Percentiles rank a stretch among this genome's conserved stretches.
Conservation (phyloP, 164 flowering plant genomes). For the Vitis cinerea region DNA sequence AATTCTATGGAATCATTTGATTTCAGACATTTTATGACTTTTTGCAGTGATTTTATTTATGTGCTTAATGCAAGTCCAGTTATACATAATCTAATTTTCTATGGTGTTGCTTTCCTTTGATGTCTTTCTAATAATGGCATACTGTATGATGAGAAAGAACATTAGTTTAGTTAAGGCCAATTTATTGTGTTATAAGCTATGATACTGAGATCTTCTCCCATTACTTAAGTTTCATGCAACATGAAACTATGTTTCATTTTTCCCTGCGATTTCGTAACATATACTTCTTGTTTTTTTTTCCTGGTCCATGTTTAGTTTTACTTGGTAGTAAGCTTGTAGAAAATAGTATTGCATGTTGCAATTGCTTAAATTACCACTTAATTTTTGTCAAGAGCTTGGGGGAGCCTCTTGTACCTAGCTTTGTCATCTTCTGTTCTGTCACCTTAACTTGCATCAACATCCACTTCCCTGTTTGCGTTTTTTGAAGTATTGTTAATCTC, state of each 20-base stretch:
- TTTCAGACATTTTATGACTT: background rate
- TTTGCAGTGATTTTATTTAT: background rate
- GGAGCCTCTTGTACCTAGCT: background rate
- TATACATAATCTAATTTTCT: no score
- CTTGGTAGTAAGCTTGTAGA: no score
- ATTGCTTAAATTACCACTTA: no score
- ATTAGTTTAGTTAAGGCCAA: background rate
- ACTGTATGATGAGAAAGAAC: background rate
- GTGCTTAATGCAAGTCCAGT: no score
- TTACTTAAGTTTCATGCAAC: no score
- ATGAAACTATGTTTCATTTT: no score
- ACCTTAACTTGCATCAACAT: background rate
- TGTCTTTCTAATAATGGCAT: no score
- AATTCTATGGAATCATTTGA: background rate
- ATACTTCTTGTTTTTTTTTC: background rate
- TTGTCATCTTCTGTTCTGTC: background rate
- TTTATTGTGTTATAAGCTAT: background rate
- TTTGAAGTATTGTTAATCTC: no score
- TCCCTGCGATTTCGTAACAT: background rate
- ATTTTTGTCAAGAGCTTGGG: background rate
- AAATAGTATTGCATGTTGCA: no score
- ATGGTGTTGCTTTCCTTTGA: no score
- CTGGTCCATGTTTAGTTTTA: no score
- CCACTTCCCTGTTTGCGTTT: background rate
- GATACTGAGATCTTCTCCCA: no score